Base-by-base conservation (phyloP, 768 basidiomycete genomes). In the Lactarius tabidus region DNA sequence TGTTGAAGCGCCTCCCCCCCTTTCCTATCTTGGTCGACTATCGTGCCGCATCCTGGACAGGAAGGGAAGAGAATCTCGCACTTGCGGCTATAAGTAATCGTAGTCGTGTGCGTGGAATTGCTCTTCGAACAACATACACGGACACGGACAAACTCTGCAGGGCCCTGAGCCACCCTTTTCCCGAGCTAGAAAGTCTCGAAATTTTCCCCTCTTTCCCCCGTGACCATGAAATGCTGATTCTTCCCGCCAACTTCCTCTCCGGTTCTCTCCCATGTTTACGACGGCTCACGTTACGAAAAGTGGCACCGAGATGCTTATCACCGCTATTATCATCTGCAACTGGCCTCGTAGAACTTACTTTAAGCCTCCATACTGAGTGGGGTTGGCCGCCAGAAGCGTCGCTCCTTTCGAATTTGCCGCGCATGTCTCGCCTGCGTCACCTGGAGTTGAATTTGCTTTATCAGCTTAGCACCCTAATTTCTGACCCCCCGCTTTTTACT, bases 1-100 rank as follows among this genome's bases (percentile, higher is more conserved):
- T 54, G 23, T 35, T 64, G 8, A 36, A 15, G 17, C 9, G 1
- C 29, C 41, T 33, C 9, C 39, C 41, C 33, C 43, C 0, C 6
- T 20, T 60, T 10, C 59, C 53, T 9, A 60, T 65, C 33, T 2
- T 38, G 14, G 45, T 65, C 35, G n/a, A 65, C 9, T 38, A 64
- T 23, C 1, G 0, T 3, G 0, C n/a, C 12, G 29, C n/a, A 17
- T 4, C 5, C 1, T 43, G 1, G 26, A 54, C 17, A 0, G 15
- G 18, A 17, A 58, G n/a, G n/a, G n/a, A n/a, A n/a, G n/a, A n/a
- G n/a, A n/a, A n/a, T n/a, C n/a, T n/a, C n/a, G n/a, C n/a, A 10
- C 8, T 53, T 33, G 29, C 23, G 3, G 57, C 52, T 17, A 28
- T 64, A 2, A 20, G 18, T 20, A 18, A 55, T 7, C 26, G 28